Evolutionary conservation across 495 filamentous ascomycete species (phyloP).

Genomic region (Lophiostoma macrostomum): DNA sequence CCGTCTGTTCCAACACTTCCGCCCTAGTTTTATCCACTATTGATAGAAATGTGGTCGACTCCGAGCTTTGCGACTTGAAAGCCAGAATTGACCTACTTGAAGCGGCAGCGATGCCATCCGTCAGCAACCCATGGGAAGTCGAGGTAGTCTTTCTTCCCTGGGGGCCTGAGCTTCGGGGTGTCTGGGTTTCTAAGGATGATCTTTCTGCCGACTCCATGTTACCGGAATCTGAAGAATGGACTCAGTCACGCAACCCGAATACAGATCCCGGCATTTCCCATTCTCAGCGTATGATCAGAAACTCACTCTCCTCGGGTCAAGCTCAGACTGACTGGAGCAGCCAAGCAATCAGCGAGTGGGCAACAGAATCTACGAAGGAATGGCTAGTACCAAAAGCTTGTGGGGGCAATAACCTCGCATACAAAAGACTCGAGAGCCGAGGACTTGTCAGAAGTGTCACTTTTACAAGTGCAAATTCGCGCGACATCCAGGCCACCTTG

Average conservation of each 20-base stretch:
- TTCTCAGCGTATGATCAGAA: neutral
- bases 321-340: conserved; percentile 40
- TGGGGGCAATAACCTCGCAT: conserved; percentile 50
- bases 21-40: conserved; percentile 38
- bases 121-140: conserved; percentile 60
- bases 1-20: conserved; percentile 36
- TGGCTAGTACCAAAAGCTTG: conserved; percentile 61
- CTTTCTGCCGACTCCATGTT: conserved; percentile 40
- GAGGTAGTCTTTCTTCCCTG: conserved; percentile 70
- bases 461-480: conserved; percentile 56
- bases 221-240: conserved; percentile 55
- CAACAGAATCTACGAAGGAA: conserved; percentile 37
- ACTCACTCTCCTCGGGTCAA: conserved; percentile 9
- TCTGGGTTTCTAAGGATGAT: conserved; percentile 56
- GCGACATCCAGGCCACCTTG: conserved; percentile 59
- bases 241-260: conserved; percentile 46
- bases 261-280: neutral
- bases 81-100: conserved; percentile 57
- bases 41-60: conserved; percentile 36
- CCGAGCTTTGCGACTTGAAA: conserved; percentile 51
- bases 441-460: conserved; percentile 61
- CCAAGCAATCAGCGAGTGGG: conserved; percentile 44
- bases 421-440: conserved; percentile 61
- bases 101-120: conserved; percentile 52
- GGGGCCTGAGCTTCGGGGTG: conserved; percentile 53